phyloP scores from a whole-genome alignment of 148 eudicot species.

The Beta vulgaris region DNA sequence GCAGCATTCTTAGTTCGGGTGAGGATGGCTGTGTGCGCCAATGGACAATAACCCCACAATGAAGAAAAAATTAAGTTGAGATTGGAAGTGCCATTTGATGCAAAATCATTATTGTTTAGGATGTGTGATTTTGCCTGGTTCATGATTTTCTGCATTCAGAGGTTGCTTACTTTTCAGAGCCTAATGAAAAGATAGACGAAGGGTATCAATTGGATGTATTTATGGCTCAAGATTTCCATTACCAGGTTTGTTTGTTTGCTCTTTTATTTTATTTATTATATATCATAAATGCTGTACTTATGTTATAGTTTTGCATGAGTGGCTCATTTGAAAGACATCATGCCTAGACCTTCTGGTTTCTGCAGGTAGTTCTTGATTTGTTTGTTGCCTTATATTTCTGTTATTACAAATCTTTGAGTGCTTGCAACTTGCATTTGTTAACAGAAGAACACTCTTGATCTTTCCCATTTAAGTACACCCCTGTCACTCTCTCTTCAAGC shows the following conservation, averaged over 20 bases:
- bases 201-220: slow-evolving; percentile 7
- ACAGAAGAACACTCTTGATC: not conserved
- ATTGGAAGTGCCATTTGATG: slow-evolving; percentile 9
- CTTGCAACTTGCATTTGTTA: not conserved
- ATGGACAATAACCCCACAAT: slow-evolving; percentile 64
- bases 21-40: slow-evolving; percentile 89
- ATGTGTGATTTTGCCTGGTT: slow-evolving; percentile 7
- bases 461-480: no score
- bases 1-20: slow-evolving; percentile 73
- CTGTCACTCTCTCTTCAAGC: not conserved
- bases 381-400: not conserved
- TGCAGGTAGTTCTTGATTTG: not conserved
- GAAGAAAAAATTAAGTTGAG: not conserved
- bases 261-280: no score
- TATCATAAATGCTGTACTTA: not conserved
- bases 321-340: not conserved
- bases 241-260: slow-evolving; percentile 28
- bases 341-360: not conserved
- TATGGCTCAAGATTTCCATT: not conserved
- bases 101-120: slow-evolving; percentile 10
- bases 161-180: slow-evolving; percentile 8
- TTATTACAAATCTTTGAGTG: not conserved
- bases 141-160: slow-evolving; percentile 13
- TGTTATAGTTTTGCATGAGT: not conserved
- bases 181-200: not conserved